These are phyloP conservation scores for Podospora appendiculata DNA, from an alignment of 495 filamentous ascomycete species.

Conservation along the genomic window DNA sequence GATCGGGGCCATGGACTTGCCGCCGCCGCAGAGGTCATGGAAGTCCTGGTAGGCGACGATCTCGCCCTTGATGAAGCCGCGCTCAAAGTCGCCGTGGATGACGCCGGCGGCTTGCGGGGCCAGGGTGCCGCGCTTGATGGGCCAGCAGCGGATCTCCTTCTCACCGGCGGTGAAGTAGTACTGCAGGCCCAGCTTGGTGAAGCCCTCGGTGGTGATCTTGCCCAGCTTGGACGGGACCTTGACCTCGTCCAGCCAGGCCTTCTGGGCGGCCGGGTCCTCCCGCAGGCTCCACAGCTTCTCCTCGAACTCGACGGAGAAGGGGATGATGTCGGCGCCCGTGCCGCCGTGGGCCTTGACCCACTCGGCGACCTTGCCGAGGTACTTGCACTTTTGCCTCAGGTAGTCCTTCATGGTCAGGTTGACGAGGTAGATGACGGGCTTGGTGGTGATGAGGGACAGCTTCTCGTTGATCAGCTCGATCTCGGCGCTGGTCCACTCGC, in stretches of 20 bases:
- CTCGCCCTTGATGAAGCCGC: too few relatives aligned
- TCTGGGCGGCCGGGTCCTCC: neutral
- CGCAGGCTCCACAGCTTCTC: neutral
- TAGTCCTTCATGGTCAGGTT: slow-evolving; percentile 30
- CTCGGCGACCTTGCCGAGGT: slow-evolving; percentile 20
- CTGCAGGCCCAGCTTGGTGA: slow-evolving; percentile 22
- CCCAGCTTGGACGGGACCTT: slow-evolving; percentile 20
- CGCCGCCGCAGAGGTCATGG: too few relatives aligned
- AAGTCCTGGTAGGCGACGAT: too few relatives aligned
- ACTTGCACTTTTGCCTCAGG: slow-evolving; percentile 27
- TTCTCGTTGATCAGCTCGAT: slow-evolving; percentile 27
- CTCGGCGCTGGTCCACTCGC: slow-evolving; percentile 20
- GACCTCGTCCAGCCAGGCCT: slow-evolving; percentile 11
- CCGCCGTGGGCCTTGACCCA: slow-evolving; percentile 27
- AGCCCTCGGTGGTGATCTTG: slow-evolving; percentile 24
- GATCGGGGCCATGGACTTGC: too few relatives aligned
- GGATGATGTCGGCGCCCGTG: slow-evolving; percentile 18
- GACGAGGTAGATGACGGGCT: slow-evolving; percentile 27
- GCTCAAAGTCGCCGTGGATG: too few relatives aligned
- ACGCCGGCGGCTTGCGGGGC: too few relatives aligned
- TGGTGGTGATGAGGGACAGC: slow-evolving; percentile 23
- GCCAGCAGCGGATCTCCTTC: slow-evolving; percentile 29
- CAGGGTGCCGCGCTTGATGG: slow-evolving; percentile 12
- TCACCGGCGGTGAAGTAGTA: slow-evolving; percentile 30
- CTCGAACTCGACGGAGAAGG: slow-evolving; percentile 27